Base-by-base conservation (phyloP, 1,284 basidiomycete species). In the Agaricales sp. region DNA sequence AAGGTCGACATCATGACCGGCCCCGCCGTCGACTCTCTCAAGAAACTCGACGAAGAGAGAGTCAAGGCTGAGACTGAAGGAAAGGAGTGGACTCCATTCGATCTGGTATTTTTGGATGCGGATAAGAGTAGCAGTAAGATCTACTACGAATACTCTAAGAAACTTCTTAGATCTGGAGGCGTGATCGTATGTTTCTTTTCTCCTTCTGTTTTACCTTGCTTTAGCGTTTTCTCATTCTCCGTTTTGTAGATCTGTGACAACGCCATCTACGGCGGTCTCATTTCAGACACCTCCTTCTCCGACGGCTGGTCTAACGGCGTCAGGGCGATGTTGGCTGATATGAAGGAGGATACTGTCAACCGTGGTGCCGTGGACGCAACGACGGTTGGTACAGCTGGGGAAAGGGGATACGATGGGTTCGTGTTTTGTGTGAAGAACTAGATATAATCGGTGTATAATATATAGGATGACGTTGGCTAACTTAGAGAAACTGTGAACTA, bases 331-430 rank as follows among this genome's bases (percentile, higher is more conserved):
- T n/a, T n/a, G n/a, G n/a, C n/a, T n/a, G n/a, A n/a, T n/a, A n/a
- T n/a, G n/a, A n/a, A n/a, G n/a, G n/a, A n/a, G n/a, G n/a, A n/a
- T n/a, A n/a, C n/a, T n/a, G n/a, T n/a, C n/a, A n/a, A n/a, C n/a
- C n/a, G n/a, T n/a, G n/a, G n/a, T n/a, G n/a, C n/a, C n/a, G n/a
- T n/a, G n/a, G 75, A 76, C 18, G 71, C 75, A 4, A 80, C 77
- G 0, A 78, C 77, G 0, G 71, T 81, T n/a, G 68, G 64, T 1
- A 80, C 74, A 1, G 77, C 75, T 2, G 77, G 78, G 18, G 76
- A 77, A 57, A 82, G 78, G 56, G 77, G 77, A 3, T 80, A 74
- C 52, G 79, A 82, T 57, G 79, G 79, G 0, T 80, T 80, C 61
- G 55, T 78, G 47, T 82, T 77, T 55, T 71, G 73, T 0, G 49